Percentiles rank a stretch among this genome's conserved stretches.
phyloP scores from a whole-genome alignment of 1,284 basidiomycete species.

The Ceratobasidium sp. region DNA sequence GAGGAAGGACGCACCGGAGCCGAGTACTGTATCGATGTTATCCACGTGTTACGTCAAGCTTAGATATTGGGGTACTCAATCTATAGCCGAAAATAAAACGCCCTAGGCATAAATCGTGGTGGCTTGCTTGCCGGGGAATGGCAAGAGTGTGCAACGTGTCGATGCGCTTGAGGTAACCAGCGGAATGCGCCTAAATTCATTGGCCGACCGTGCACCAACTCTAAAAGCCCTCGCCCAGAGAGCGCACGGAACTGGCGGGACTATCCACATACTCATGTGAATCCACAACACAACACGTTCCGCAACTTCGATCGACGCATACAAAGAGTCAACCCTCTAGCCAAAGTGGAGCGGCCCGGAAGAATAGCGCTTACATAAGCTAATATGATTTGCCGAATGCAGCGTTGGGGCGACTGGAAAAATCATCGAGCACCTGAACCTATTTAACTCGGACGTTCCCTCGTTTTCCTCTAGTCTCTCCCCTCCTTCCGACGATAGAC shows the following conservation, averaged over 20 bases:
- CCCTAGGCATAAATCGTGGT: background rate
- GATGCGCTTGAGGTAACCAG: background rate
- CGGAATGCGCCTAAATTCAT: no score
- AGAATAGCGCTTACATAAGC: background rate
- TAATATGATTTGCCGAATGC: conserved; percentile 29
- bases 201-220: no score
- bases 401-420: conserved; percentile 44
- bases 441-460: conserved; percentile 15
- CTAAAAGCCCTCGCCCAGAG: no score
- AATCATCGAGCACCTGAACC: background rate
- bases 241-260: background rate
- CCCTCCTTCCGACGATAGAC: background rate
- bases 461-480: no score
- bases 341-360: conserved; percentile 1
- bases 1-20: background rate
- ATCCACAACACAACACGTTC: background rate
- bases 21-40: conserved; percentile 6
- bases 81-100: conserved; percentile 4
- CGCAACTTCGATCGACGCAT: background rate
- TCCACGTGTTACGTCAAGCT: conserved; percentile 23
- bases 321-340: background rate
- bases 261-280: background rate
- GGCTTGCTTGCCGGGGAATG: background rate
- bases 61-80: conserved; percentile 1
- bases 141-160: background rate